These are phyloP conservation scores for Zea luxurians DNA, from an alignment of 176 grass and related monocot species.

Conservation along the genomic window DNA sequence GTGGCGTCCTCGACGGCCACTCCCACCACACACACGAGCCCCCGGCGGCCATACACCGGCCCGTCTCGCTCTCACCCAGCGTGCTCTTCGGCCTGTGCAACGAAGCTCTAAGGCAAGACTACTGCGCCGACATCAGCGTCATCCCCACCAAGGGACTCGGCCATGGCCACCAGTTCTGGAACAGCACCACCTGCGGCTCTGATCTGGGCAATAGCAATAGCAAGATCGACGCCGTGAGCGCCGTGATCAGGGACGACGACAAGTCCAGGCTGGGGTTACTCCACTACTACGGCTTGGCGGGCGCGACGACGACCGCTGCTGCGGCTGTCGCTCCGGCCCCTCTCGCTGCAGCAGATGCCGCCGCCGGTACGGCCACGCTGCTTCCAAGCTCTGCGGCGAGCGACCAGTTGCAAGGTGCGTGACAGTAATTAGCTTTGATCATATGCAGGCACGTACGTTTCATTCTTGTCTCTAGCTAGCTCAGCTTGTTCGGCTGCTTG, in stretches of 20 bases:
- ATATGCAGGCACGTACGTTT: not conserved
- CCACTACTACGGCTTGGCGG: constrained; percentile 46
- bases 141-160: constrained; percentile 36
- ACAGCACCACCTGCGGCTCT: not conserved
- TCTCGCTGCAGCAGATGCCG: not conserved
- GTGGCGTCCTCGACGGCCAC: constrained; percentile 42
- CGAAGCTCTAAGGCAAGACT: constrained; percentile 33
- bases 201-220: not conserved
- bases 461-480: not conserved
- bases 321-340: not conserved
- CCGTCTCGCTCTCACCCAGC: not conserved
- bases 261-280: constrained; percentile 46
- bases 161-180: constrained; percentile 21
- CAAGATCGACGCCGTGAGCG: constrained; percentile 47
- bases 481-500: no score
- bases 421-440: not conserved
- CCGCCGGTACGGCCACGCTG: not conserved
- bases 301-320: not conserved
- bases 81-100: constrained; percentile 33
- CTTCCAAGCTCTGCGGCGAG: constrained; percentile 17
- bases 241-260: constrained; percentile 46
- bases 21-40: not conserved
- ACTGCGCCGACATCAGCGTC: constrained; percentile 10
- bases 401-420: constrained; percentile 70
- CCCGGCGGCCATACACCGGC: not conserved